Evolutionary conservation across 345 rosid genomes (phyloP), one percentile per base, ranked within the genome.

Genomic region (Eucalyptus brandiana): DNA sequence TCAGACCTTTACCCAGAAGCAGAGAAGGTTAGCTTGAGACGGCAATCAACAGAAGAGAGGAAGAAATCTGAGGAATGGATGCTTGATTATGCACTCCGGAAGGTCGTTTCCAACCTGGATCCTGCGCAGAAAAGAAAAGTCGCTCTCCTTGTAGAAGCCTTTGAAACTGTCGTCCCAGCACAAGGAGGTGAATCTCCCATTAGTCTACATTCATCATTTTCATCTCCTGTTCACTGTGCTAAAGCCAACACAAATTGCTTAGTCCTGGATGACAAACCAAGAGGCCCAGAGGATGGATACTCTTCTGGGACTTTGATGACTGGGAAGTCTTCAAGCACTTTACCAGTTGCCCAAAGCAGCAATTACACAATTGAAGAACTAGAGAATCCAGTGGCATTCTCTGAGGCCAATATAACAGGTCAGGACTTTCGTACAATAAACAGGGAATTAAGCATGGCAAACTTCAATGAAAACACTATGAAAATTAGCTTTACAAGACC

Each of bases 91-190:
- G 96, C 99, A 53, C 94, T 98, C 45, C 92, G 90, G 88, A 94
- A 95, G 91, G 99, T 95, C 86, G 93, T 97, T 87, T 93, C 98
- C 76, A 93, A 93, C 62, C 93, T 98, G 72, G 95, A 94, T 87
- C 96, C 97, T 26, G 96, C 95, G 44, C 96, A 96, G 92, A 95
- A 93, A 91, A 95, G 96, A 91, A 97, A 95, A 93, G 99, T 98
- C 56, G 48, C 92, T 85, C 92, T 97, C 93, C 98, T 98, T n/a
- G 99, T 96, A n/a, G 95, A 97, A 93, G 99, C 99, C 87, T 98
- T 98, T 40, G 99, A 98, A 89, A 95, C 96, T 18, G 94, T 98
- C 72, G 91, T 89, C 90, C 97, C 97, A 86, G 90, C 89, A 48
- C 90, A 94, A 87, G 95, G 94, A 80, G 89, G 62, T 81, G 91